Base-by-base conservation (phyloP, 2,329 filamentous ascomycete species). In the Botrytis sinoallii region DNA sequence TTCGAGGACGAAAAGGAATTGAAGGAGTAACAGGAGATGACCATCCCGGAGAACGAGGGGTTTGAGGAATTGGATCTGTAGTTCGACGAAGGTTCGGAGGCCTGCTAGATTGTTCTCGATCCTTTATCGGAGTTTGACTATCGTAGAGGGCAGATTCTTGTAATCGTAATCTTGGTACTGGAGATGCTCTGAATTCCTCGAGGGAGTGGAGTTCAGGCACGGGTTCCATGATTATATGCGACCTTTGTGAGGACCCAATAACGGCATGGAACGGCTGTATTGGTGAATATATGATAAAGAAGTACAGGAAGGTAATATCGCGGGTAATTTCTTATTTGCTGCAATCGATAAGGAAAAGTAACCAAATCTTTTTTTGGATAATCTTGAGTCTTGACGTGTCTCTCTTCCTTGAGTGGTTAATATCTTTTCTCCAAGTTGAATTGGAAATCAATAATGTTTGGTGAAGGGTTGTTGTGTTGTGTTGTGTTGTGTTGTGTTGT, bases 141-240 rank as follows among this genome's bases (percentile, higher is more conserved):
- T 76, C 73, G 71, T 74, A 74, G 20, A 76, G 44, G 7, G 78
- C 74, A 16, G 78, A 76, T 52, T 80, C 80, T 73, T 77, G 76
- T 32, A 88, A 81, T 74, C 87, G 86, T 63, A 89, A 81, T 44
- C 84, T 85, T 57, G 88, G 87, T 55, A 89, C 83, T 77, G 88
- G 88, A 70, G 88, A 86, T 72, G 88, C 83, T 75, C 85, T 87
- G 80, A 91, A 91, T 81, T 88, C 88, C 84, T 91, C 89, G 86
- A 91, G 89, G 76, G 88, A 86, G 84, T 91, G 88, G 68, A 89
- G 90, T 84, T 91, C 89, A 77, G 89, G 89, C 79, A 91, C 89
- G 74, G 89, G 88, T 82, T 91, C 89, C 89, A 91, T 91, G 78
- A 78, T 82, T 64, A 35, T 42, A 40, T 70, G 67, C 52, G 81